Conservation (phyloP, 768 basidiomycete species). For the Tricholoma sp. region DNA sequence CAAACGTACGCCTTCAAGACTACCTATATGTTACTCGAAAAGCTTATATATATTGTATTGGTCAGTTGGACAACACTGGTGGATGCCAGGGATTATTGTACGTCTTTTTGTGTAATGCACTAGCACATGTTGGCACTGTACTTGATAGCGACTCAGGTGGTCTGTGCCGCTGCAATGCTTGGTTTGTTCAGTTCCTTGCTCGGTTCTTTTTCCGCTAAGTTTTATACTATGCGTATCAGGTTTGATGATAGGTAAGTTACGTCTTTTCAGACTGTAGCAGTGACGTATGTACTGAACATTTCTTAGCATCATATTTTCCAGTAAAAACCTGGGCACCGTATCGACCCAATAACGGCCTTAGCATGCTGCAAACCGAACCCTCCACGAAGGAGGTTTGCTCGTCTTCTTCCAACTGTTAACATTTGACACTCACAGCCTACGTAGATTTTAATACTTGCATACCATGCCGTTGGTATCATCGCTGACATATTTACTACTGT, state of each 20-base stretch:
- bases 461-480: no score
- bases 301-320: no score
- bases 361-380: no score
- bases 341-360: no score
- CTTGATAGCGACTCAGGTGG: not conserved
- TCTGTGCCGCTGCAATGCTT: not conserved
- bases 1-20: not conserved
- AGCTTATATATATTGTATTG: not conserved
- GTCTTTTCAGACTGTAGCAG: no score
- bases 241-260: not conserved
- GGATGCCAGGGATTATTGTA: slow-evolving; percentile 2
- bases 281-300: no score
- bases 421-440: no score
- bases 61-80: slow-evolving; percentile 2
- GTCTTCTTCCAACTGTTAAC: not conserved
- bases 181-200: not conserved
- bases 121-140: no score
- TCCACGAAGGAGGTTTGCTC: not conserved
- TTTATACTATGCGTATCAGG: not conserved
- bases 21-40: not conserved
- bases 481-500: no score
- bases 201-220: not conserved
- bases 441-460: no score
- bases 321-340: no score
- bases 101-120: not conserved